These are phyloP conservation scores for Ceratobasidium sp. DNA, from an alignment of 1,284 basidiomycete species.

Conservation along the genomic window DNA sequence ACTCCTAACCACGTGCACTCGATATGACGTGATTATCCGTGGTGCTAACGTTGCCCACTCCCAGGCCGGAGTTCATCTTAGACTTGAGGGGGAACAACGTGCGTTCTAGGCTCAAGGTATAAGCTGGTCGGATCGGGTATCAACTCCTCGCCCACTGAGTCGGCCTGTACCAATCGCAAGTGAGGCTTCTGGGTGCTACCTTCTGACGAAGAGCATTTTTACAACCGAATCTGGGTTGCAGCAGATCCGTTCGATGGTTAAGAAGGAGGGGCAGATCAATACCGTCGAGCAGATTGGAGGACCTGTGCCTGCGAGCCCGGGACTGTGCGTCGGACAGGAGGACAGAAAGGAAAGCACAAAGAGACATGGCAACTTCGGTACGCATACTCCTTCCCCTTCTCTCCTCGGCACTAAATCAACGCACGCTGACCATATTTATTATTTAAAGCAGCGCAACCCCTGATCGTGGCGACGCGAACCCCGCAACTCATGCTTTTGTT, in stretches of 20 bases:
- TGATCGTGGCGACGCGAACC: constrained; percentile 99
- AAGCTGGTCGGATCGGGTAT: constrained; percentile 99
- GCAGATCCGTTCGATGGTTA: constrained; percentile 98
- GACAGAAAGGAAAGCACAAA: constrained; percentile 96
- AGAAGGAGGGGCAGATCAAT: constrained; percentile 93
- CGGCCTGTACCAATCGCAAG: constrained; percentile 94
- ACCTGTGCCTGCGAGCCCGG: constrained; percentile 96
- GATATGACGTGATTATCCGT: constrained; percentile 96
- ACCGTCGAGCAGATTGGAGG: constrained; percentile 90
- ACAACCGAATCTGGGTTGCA: constrained; percentile 98
- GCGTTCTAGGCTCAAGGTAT: constrained; percentile 97
- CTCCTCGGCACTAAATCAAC: background rate
- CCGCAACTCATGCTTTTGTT: constrained; percentile 98
- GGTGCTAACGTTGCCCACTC: constrained; percentile 98
- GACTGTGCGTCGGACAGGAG: constrained; percentile 99
- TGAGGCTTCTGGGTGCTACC: constrained; percentile 87
- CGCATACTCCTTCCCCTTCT: constrained; percentile 50
- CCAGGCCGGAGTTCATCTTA: constrained; percentile 93
- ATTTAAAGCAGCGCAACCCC: constrained; percentile 99
- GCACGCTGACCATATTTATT: constrained; percentile 68
- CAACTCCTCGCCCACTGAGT: constrained; percentile 99
- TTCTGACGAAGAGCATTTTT: constrained; percentile 92
- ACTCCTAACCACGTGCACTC: constrained; percentile 99
- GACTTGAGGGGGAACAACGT: constrained; percentile 96
- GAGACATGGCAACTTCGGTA: constrained; percentile 94